These are phyloP conservation scores for Aspergillus funiculosus DNA, from an alignment of 495 filamentous ascomycete species.

Conservation along the genomic window DNA sequence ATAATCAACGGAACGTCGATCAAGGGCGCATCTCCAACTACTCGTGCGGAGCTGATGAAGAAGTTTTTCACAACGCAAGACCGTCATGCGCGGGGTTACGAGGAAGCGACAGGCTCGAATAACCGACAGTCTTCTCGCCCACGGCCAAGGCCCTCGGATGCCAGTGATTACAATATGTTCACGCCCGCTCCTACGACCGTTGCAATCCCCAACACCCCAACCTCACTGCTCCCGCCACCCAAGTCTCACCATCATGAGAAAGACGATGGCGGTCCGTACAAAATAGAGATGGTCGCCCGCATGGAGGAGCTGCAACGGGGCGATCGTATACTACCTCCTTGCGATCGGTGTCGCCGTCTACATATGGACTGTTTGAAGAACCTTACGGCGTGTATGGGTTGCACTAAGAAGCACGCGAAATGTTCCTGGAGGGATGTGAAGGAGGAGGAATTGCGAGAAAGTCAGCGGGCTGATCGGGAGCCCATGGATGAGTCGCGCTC, in stretches of 20 bases:
- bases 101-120: conserved; percentile 24
- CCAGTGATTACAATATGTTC: conserved; percentile 34
- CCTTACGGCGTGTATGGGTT: conserved; percentile 76
- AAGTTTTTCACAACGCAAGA: conserved; percentile 55
- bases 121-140: conserved; percentile 30
- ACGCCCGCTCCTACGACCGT: conserved; percentile 39
- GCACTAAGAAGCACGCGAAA: conserved; percentile 82
- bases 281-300: conserved; percentile 60
- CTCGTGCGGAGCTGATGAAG: conserved; percentile 48
- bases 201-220: conserved; percentile 47
- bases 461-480: conserved; percentile 21
- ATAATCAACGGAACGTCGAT: conserved; percentile 47
- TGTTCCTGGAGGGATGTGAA: conserved; percentile 76
- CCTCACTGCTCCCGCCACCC: conserved; percentile 45
- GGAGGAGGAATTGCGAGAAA: conserved; percentile 56
- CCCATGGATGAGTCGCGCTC: conserved; percentile 19
- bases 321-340: conserved; percentile 68
- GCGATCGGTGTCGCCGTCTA: conserved; percentile 74
- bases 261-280: conserved; percentile 58
- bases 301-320: conserved; percentile 72
- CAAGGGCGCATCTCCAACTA: conserved; percentile 49
- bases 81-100: conserved; percentile 36
- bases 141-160: conserved; percentile 35
- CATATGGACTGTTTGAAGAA: conserved; percentile 81
- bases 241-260: conserved; percentile 46